phyloP scores from a whole-genome alignment of 2,329 filamentous ascomycete genomes.

The Neonectria magnoliae region DNA sequence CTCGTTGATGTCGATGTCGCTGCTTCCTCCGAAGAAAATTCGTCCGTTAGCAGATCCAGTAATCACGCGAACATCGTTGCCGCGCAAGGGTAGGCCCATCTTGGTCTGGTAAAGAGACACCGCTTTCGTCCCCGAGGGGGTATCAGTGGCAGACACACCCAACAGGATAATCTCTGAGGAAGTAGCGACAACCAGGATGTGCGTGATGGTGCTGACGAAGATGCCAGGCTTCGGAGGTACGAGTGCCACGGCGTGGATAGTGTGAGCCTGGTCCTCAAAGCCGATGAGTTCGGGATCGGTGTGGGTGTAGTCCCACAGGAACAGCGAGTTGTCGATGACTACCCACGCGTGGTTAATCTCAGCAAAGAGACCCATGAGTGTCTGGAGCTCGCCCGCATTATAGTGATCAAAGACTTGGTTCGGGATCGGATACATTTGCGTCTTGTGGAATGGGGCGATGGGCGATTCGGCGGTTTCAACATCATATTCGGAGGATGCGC shows the following conservation, averaged over 20 bases:
- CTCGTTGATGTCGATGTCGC: constrained; percentile 90
- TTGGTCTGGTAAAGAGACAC: constrained; percentile 89
- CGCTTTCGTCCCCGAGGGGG: constrained; percentile 74
- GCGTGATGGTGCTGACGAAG: constrained; percentile 85
- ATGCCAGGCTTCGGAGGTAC: constrained; percentile 87
- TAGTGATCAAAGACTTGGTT: constrained; percentile 93
- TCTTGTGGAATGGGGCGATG: constrained; percentile 90
- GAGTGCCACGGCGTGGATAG: constrained; percentile 90
- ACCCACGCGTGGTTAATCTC: constrained; percentile 97
- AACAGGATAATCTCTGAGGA: constrained; percentile 85
- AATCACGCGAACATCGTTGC: constrained; percentile 80
- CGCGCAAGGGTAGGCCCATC: constrained; percentile 81
- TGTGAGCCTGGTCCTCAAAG: constrained; percentile 88
- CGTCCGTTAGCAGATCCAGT: constrained; percentile 85
- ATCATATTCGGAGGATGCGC: constrained; percentile 92
- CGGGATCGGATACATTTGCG: constrained; percentile 88
- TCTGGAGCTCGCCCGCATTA: constrained; percentile 85
- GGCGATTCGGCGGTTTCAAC: constrained; percentile 72
- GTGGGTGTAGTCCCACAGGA: constrained; percentile 97
- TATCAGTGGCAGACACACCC: constrained; percentile 77
- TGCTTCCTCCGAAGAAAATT: constrained; percentile 88
- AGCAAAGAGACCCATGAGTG: constrained; percentile 95
- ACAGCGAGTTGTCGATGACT: constrained; percentile 93
- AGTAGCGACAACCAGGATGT: constrained; percentile 90
- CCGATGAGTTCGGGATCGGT: constrained; percentile 92